Evolutionary conservation across 2,329 filamentous ascomycete genomes (phyloP).

Genomic region (Monosporascus sp.): DNA sequence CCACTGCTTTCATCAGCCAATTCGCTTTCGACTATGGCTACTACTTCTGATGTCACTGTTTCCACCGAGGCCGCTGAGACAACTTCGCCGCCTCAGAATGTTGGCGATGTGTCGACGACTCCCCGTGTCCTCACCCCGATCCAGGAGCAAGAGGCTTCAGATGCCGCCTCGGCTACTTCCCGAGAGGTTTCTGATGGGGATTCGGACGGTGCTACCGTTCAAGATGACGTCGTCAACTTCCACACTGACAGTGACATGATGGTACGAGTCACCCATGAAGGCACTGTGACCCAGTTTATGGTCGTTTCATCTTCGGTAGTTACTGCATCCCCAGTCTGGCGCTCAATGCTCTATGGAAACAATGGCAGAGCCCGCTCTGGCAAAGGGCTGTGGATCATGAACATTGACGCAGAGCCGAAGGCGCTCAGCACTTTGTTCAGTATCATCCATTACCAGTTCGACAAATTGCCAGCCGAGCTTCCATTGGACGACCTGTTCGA

Average conservation of each 20-base stretch:
- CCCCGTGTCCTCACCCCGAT: too few relatives aligned
- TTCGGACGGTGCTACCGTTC: background rate
- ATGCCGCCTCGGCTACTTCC: too few relatives aligned
- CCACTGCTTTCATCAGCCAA: too few relatives aligned
- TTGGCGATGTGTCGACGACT: too few relatives aligned
- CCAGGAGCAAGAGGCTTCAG: too few relatives aligned
- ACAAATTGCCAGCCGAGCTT: slow-evolving; percentile 7
- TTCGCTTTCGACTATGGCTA: too few relatives aligned
- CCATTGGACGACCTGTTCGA: slow-evolving; percentile 16
- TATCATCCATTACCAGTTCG: slow-evolving; percentile 20
- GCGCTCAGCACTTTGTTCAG: slow-evolving; percentile 14
- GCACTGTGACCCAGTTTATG: slow-evolving; percentile 3
- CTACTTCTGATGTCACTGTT: too few relatives aligned
- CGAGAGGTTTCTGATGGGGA: too few relatives aligned
- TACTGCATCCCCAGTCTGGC: slow-evolving; percentile 16
- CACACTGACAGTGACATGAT: slow-evolving; percentile 7
- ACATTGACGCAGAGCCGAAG: slow-evolving; percentile 9
- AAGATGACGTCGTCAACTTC: slow-evolving; percentile 1
- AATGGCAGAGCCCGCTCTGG: background rate
- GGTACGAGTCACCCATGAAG: background rate
- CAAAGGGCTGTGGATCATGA: slow-evolving; percentile 5
- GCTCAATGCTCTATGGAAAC: slow-evolving; percentile 8
- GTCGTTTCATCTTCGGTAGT: slow-evolving; percentile 12
- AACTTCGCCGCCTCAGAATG: too few relatives aligned
- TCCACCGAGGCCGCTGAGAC: too few relatives aligned